Conservation (phyloP, 129 eudicot species). For the Escallonia herrerae region DNA sequence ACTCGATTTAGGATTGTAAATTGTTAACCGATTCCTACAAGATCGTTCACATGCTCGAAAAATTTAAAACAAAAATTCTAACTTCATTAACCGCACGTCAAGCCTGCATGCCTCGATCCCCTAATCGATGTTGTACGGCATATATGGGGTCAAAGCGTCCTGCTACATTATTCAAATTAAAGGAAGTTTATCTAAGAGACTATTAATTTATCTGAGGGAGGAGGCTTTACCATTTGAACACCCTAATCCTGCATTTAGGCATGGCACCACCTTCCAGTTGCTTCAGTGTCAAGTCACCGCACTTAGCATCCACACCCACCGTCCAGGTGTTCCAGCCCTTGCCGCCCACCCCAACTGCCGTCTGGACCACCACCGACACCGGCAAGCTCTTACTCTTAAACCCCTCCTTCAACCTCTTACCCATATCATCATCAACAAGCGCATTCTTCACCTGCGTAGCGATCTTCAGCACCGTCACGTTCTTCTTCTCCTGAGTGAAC, state of each 20-base stretch:
- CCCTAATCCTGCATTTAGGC: constrained; percentile 15
- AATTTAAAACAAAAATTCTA: too few relatives aligned
- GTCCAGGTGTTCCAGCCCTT: constrained; percentile 8
- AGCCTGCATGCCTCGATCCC: too few relatives aligned
- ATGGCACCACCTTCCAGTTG: constrained; percentile 10
- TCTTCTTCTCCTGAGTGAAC: constrained; percentile 16
- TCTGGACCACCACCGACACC: constrained; percentile 12
- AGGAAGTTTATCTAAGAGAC: too few relatives aligned
- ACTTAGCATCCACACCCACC: constrained; percentile 9
- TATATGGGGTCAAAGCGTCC: too few relatives aligned
- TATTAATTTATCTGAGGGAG: too few relatives aligned
- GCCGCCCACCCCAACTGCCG: constrained; percentile 16
- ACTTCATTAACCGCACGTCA: too few relatives aligned
- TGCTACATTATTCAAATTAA: too few relatives aligned
- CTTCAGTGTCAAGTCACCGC: constrained; percentile 14
- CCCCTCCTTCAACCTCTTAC: background rate
- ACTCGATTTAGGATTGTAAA: too few relatives aligned
- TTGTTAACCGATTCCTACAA: too few relatives aligned
- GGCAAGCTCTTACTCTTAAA: constrained; percentile 7
- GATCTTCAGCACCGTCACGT: constrained; percentile 14
- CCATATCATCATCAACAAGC: constrained; percentile 1
- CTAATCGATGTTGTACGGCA: too few relatives aligned
- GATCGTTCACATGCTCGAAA: too few relatives aligned
- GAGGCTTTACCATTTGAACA: constrained; percentile 14
- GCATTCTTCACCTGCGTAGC: background rate